Percentiles rank a stretch among this genome's conserved stretches.
phyloP scores from a whole-genome alignment of 2,329 filamentous ascomycete genomes.

The Ramichloridium luteum region DNA sequence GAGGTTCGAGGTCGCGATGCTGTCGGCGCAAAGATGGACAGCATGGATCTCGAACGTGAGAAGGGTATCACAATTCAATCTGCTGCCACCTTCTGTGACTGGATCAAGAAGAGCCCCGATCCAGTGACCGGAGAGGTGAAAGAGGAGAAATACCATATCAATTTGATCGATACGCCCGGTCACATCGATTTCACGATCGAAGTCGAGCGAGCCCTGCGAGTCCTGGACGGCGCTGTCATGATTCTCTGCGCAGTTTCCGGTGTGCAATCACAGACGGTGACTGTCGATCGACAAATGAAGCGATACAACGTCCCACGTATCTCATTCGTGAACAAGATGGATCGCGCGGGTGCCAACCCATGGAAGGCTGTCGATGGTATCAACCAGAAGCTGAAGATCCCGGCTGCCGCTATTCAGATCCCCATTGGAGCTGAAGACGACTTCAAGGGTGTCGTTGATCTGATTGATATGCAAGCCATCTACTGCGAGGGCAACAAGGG shows the following conservation, averaged over 20 bases:
- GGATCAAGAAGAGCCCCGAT: constrained; percentile 57
- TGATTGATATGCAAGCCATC: constrained; percentile 83
- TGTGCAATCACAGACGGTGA: constrained; percentile 96
- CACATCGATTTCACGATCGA: constrained; percentile 99
- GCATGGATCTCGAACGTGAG: constrained; percentile 95
- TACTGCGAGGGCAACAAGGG: constrained; percentile 80
- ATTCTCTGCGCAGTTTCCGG: constrained; percentile 95
- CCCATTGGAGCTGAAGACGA: constrained; percentile 87
- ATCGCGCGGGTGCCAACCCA: constrained; percentile 94
- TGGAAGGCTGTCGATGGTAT: constrained; percentile 98
- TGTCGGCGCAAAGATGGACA: constrained; percentile 98
- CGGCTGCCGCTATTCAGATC: constrained; percentile 85
- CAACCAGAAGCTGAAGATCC: constrained; percentile 87
- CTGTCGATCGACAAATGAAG: constrained; percentile 96
- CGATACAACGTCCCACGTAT: constrained; percentile 92
- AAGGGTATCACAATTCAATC: constrained; percentile 99
- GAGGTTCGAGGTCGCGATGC: constrained; percentile 91
- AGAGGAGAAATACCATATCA: constrained; percentile 90
- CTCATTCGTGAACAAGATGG: constrained; percentile 99
- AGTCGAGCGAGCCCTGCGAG: constrained; percentile 86
- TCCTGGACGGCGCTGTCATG: constrained; percentile 95
- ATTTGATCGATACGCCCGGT: constrained; percentile 95
- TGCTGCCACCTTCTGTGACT: constrained; percentile 94
- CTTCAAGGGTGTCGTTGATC: constrained; percentile 83
- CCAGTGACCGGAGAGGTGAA: constrained; percentile 51